Percentiles rank a stretch among this genome's conserved stretches.
These are phyloP conservation scores for Adiantum capillusveneris DNA, from an alignment of 75 land plant species.

Conservation along the genomic window DNA sequence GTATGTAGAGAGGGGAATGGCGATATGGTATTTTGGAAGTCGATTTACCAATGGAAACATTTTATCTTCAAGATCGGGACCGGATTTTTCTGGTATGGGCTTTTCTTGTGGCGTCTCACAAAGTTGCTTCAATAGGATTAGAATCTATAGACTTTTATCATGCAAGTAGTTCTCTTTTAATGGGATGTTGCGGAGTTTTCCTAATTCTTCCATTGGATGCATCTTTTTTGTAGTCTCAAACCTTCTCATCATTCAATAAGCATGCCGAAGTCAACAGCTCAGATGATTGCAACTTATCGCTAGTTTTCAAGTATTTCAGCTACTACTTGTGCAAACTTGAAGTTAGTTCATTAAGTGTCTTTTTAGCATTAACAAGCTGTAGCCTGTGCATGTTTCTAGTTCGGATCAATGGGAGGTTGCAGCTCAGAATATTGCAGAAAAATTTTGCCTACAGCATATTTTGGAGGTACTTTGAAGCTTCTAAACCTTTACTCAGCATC, in stretches of 20 bases:
- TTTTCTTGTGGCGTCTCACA: not conserved
- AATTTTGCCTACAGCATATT: not conserved
- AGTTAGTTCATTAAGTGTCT: too few species aligned
- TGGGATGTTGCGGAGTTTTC: too few species aligned
- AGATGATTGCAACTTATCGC: constrained; percentile 1
- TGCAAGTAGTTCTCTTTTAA: too few species aligned
- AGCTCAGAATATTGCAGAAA: constrained; percentile 3
- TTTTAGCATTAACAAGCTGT: not conserved
- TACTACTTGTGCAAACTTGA: not conserved
- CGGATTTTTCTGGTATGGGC: constrained; percentile 2
- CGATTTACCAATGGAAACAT: constrained; percentile 2
- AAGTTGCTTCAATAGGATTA: not conserved
- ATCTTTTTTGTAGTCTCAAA: not conserved
- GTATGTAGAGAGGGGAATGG: constrained; percentile 3
- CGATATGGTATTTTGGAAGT: constrained; percentile 1
- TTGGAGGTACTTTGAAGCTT: not conserved
- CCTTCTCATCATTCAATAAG: constrained; percentile 2
- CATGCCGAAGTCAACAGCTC: constrained; percentile 1
- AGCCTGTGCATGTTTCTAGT: not conserved
- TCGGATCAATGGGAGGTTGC: not conserved
- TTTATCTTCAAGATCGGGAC: not conserved
- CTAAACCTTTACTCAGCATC: not conserved
- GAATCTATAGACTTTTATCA: too few species aligned
- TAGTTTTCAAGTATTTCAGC: not conserved
- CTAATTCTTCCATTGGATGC: too few species aligned